Percentiles rank a stretch among this genome's conserved stretches.
These are phyloP conservation scores for Inga oerstediana DNA, from an alignment of 306 rosid species.

Conservation along the genomic window DNA sequence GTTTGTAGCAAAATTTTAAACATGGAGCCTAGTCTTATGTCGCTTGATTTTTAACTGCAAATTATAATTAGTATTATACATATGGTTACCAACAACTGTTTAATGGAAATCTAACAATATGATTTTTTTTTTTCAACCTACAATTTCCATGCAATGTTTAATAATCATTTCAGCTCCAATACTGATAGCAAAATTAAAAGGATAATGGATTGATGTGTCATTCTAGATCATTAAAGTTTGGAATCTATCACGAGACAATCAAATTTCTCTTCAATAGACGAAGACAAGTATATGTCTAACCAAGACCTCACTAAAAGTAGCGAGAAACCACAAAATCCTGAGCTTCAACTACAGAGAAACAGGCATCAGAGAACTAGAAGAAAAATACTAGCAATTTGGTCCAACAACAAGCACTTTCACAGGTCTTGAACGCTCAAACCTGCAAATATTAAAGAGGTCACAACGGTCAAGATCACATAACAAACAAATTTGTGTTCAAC, in stretches of 20 bases:
- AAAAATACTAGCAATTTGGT: not conserved
- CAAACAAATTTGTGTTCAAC: not conserved
- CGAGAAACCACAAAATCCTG: not conserved
- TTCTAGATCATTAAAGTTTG: not conserved
- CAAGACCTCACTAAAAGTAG: not conserved
- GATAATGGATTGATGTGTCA: not conserved
- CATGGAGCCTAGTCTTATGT: not conserved
- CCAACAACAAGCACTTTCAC: slow-evolving; percentile 29
- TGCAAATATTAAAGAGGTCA: slow-evolving; percentile 30
- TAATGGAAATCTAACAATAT: not conserved
- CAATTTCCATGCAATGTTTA: not conserved
- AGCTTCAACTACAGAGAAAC: not conserved
- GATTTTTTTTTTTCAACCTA: not conserved
- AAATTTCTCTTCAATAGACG: not conserved
- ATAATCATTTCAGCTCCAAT: not conserved
- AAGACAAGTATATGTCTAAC: not conserved
- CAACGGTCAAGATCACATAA: not conserved
- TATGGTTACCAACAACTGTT: not conserved
- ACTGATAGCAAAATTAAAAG: too few relatives aligned
- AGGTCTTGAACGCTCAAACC: slow-evolving; percentile 85
- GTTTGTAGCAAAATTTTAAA: not conserved
- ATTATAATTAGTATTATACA: too few relatives aligned
- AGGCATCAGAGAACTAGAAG: not conserved
- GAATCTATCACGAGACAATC: not conserved
- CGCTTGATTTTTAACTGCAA: too few relatives aligned